Base-by-base conservation (phyloP, 2,329 filamentous ascomycete genomes). In the Chrysoporthe cubensis region DNA sequence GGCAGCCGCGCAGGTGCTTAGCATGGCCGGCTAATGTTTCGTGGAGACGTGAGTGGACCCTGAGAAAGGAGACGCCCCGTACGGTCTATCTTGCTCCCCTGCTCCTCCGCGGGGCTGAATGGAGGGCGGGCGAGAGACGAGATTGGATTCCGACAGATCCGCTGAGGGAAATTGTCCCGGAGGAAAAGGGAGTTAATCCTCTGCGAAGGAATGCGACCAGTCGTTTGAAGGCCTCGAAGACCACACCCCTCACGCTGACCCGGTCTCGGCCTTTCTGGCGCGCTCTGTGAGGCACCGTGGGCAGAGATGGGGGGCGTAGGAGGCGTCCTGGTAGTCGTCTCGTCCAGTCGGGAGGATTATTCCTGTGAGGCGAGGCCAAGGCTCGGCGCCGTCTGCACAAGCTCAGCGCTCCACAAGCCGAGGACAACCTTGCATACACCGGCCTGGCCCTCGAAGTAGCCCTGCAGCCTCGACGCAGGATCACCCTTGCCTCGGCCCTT, bases 11-110 rank as follows among this genome's bases (percentile, higher is more conserved):
- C 70, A 71, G 70, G 71, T 71, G 70, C 75, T 76, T 78, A 78
- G 77, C 78, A 80, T 80, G 72, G 76, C 74, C 75, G 69, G 71
- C 75, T 79, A 78, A 77, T 74, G 76, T 77, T 78, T 78, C 74
- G 64, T 65, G 76, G 73, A 69, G 65, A 65, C 66, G 44, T 21
- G 14, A 32, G 68, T 66, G 67, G 68, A 64, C 62, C 66, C 68
- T 68, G 70, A 70, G 65, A 72, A 73, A 71, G 72, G 71, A 71
- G 69, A 70, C 57, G 54, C 65, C 68, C 68, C 66, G 68, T 70
- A 58, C 60, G 63, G 56, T 65, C 40, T 70, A 68, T 66, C 66
- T 68, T 64, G 48, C 43, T 64, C 48, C 68, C 66, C 66, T 65
- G 65, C 54, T 34, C 26, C 44, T 40, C 61, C 61, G 67, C 67